phyloP scores from a whole-genome alignment of 2,329 filamentous ascomycete species.

The Alternaria arborescens region DNA sequence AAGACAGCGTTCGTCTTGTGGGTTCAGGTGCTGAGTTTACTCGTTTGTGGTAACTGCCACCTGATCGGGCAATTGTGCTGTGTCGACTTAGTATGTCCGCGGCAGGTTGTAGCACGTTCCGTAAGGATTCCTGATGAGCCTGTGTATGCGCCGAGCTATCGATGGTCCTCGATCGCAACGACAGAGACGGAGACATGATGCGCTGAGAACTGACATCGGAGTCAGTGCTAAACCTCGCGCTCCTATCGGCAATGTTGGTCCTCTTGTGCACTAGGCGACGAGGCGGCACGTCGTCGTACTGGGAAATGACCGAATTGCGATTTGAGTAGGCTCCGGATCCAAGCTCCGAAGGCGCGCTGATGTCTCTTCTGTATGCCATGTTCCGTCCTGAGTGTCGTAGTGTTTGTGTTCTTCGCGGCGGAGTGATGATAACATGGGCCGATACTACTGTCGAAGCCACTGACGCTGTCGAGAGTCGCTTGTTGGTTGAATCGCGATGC shows the following conservation, averaged over 20 bases:
- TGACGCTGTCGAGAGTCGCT: constrained; percentile 61
- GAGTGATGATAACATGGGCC: constrained; percentile 63
- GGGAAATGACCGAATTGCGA: constrained; percentile 55
- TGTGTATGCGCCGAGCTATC: constrained; percentile 43
- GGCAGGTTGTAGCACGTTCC: constrained; percentile 45
- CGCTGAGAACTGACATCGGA: constrained; percentile 38
- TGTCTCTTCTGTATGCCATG: constrained; percentile 58
- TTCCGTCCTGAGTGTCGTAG: constrained; percentile 65
- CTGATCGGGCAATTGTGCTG: constrained; percentile 31
- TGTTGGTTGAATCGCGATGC: constrained; percentile 43
- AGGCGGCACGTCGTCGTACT: constrained; percentile 51
- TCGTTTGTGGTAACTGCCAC: constrained; percentile 37
- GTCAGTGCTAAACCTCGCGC: constrained; percentile 41
- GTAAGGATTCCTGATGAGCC: constrained; percentile 44
- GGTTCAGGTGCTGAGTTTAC: constrained; percentile 48
- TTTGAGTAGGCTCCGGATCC: constrained; percentile 56
- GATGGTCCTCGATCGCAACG: constrained; percentile 37
- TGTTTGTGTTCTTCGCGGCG: constrained; percentile 54
- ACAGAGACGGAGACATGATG: constrained; percentile 39
- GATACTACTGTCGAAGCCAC: constrained; percentile 63
- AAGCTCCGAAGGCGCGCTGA: constrained; percentile 44
- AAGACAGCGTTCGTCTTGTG: constrained; percentile 17
- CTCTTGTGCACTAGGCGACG: constrained; percentile 62
- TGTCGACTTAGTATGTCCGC: constrained; percentile 45
- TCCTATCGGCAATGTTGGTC: constrained; percentile 58